Base-by-base conservation (phyloP, 371 early-diverging fungal species). In the Apophysomyces elegans region DNA sequence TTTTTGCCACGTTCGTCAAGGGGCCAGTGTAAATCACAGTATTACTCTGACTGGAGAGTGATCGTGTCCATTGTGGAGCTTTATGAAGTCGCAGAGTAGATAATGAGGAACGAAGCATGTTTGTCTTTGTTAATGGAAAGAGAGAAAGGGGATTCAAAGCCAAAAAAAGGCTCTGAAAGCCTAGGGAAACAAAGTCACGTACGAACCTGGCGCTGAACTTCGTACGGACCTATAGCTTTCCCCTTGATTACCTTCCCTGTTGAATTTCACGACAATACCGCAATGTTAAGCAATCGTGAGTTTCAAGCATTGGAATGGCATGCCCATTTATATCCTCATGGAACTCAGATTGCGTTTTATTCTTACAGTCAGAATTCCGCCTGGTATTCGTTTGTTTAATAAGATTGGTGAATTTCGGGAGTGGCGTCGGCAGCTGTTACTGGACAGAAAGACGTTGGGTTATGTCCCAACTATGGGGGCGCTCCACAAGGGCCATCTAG, bases 401-500 rank as follows among this genome's bases (percentile, higher is more conserved):
- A 81, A 80, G 18, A 88, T 91, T 58, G 80, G 76, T 0, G 86
- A 85, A 18, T 84, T 88, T 59, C 86, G 90, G 32, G 74, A 63
- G 36, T 92, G 93, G 93, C 85, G 88, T 39, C 79, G 77, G 36
- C 73, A 77, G 57, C 72, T 86, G 66, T 66, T 78, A 16, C 62
- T 74, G 12, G 73, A 83, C 45, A 74, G 80, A 56, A 78, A 86
- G 65, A 77, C 83, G 4, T 74, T 94, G 2, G 93, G 90, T 9
- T 89, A 91, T 71, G 92, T 94, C 0, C 91, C 94, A 1, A 94
- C 94, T 26, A 94, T 94, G 96, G 97, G 97, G 4, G 96, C 96
- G 0, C 84, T 97, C 26, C 97, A 98, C 71, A 84, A 84, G 4
- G 97, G 97, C 4, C 97, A 98, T 69, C 72, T 96, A 44, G 74